These are phyloP conservation scores for Andalucia godoyi DNA, from an alignment of 78 protist genomes.

Conservation along the genomic window DNA sequence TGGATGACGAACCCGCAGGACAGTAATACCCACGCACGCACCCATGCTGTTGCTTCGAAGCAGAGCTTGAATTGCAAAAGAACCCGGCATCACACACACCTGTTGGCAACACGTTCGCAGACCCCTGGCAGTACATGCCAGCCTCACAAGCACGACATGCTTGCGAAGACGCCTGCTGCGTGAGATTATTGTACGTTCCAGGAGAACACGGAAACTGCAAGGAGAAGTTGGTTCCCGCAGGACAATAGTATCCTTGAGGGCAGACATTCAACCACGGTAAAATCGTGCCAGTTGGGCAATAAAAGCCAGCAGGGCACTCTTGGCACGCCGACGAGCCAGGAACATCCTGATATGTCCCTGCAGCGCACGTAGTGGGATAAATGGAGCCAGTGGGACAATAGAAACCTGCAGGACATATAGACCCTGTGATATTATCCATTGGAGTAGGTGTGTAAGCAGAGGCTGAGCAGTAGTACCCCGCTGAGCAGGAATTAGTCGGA, in stretches of 20 bases:
- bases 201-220: conserved; percentile 32
- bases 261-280: conserved; percentile 1
- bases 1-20: not conserved
- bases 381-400: conserved; percentile 25
- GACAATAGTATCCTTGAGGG: conserved; percentile 31
- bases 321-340: not conserved
- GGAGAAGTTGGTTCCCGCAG: conserved; percentile 6
- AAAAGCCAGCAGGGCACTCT: conserved; percentile 29
- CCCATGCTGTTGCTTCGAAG: too few species aligned
- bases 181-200: conserved; percentile 6
- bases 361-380: conserved; percentile 12
- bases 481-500: not conserved
- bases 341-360: conserved; percentile 10
- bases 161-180: too few species aligned
- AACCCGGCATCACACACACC: not conserved
- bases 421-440: not conserved
- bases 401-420: conserved; percentile 12
- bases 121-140: too few species aligned
- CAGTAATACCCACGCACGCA: too few species aligned
- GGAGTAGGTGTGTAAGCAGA: not conserved
- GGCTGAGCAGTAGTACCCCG: conserved; percentile 8
- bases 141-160: too few species aligned
- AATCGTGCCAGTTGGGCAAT: conserved; percentile 9
- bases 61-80: not conserved
- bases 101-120: conserved; percentile 7